phyloP scores from a whole-genome alignment of 768 basidiomycete species.

The Tricholoma terreum region DNA sequence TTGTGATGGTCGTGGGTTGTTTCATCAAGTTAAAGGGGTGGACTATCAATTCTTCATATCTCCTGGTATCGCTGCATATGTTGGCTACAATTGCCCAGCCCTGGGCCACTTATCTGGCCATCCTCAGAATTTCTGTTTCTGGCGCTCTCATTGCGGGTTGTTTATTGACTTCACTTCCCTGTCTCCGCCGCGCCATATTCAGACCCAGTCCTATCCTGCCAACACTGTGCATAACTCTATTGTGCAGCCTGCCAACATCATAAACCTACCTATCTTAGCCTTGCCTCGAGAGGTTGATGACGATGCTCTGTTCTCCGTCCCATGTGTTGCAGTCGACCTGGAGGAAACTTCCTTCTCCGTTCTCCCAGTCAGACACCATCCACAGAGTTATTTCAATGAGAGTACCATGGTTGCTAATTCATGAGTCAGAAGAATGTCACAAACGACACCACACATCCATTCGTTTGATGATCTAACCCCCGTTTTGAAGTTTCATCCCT shows the following conservation, averaged over 20 bases:
- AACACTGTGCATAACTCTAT: slow-evolving; percentile 33
- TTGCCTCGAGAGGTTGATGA: slow-evolving; percentile 50
- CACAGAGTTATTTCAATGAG: slow-evolving; percentile 53
- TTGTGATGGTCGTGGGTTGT: no score
- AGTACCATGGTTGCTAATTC: slow-evolving; percentile 24
- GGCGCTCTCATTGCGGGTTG: neutral
- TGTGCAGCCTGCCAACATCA: slow-evolving; percentile 36
- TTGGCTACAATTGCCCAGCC: slow-evolving; percentile 3
- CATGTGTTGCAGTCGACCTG: slow-evolving; percentile 18
- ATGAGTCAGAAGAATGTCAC: slow-evolving; percentile 43
- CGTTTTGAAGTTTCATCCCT: slow-evolving; percentile 36
- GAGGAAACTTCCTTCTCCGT: slow-evolving; percentile 30
- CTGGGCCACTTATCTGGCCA: slow-evolving; percentile 4
- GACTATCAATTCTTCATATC: neutral
- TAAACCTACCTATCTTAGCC: slow-evolving; percentile 30
- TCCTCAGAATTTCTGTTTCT: slow-evolving; percentile 4
- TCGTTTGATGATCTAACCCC: slow-evolving; percentile 19
- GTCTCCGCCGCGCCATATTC: slow-evolving; percentile 23
- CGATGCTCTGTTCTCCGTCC: slow-evolving; percentile 23
- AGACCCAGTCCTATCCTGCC: slow-evolving; percentile 51
- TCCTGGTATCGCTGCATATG: neutral
- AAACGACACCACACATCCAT: slow-evolving; percentile 39
- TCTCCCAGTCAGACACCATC: slow-evolving; percentile 44
- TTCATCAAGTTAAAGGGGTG: neutral
- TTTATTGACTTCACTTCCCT: slow-evolving; percentile 20